phyloP scores from a whole-genome alignment of 2,329 filamentous ascomycete genomes.

The Blastomyces silverae region DNA sequence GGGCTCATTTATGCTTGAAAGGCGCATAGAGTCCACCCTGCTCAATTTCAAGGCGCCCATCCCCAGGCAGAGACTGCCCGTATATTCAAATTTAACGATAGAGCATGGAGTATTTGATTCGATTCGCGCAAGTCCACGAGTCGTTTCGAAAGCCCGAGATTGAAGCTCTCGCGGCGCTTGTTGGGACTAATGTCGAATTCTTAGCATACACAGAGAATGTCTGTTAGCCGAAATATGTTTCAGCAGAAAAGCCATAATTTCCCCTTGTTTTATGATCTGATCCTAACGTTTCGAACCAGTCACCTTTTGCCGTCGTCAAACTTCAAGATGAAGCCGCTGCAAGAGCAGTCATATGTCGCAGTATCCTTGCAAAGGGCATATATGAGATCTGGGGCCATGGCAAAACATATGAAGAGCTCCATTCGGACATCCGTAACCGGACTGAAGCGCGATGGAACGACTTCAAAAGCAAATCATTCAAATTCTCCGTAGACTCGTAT shows the following conservation, averaged over 20 bases:
- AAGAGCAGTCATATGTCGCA: slow-evolving; percentile 60
- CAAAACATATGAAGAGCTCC: slow-evolving; percentile 59
- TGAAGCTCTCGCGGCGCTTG: slow-evolving; percentile 65
- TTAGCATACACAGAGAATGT: slow-evolving; percentile 54
- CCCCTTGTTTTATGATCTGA: slow-evolving; percentile 12
- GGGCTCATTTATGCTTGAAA: background rate
- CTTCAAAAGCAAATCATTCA: slow-evolving; percentile 65
- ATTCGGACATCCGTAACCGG: slow-evolving; percentile 54
- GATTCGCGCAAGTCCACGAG: slow-evolving; percentile 84
- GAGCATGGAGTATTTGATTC: slow-evolving; percentile 69
- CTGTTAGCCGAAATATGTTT: background rate
- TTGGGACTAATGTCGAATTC: slow-evolving; percentile 61
- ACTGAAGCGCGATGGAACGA: slow-evolving; percentile 59
- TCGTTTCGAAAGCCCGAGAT: slow-evolving; percentile 84
- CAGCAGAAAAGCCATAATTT: background rate
- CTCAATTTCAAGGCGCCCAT: background rate
- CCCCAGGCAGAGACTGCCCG: background rate
- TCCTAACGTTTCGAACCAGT: slow-evolving; percentile 46
- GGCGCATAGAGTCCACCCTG: background rate
- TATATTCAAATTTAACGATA: background rate
- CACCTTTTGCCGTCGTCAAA: slow-evolving; percentile 74
- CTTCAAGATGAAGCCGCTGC: slow-evolving; percentile 62
- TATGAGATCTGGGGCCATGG: slow-evolving; percentile 85
- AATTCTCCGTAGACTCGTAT: slow-evolving; percentile 77
- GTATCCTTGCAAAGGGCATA: slow-evolving; percentile 73